phyloP scores from a whole-genome alignment of 2,329 filamentous ascomycete genomes.

The Tolypocladium ovalisporum region DNA sequence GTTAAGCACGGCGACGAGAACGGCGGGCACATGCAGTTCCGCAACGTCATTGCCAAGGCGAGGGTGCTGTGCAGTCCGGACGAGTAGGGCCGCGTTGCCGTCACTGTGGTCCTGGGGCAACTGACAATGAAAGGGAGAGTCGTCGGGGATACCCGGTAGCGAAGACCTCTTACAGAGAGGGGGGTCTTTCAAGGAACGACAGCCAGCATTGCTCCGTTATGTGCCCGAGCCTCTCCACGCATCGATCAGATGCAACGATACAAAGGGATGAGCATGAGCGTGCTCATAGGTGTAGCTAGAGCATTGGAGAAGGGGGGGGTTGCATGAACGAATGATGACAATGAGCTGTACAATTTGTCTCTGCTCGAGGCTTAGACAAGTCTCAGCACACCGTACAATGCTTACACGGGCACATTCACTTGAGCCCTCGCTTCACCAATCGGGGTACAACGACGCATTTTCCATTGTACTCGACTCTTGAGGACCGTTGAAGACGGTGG shows the following conservation, averaged over 20 bases:
- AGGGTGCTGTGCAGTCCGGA: slow-evolving; percentile 48
- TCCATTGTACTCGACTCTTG: neutral
- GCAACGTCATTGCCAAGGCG: slow-evolving; percentile 56
- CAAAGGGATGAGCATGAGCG: neutral
- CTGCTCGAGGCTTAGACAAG: neutral
- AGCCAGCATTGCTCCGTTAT: neutral
- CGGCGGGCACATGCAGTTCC: slow-evolving; percentile 47
- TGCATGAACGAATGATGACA: neutral
- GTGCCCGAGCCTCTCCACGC: too few species aligned
- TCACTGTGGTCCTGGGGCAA: neutral
- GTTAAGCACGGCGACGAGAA: slow-evolving; percentile 55
- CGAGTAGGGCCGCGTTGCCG: slow-evolving; percentile 6
- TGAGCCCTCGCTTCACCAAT: too few species aligned
- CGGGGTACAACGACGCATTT: neutral
- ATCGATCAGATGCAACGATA: neutral
- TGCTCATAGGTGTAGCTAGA: neutral
- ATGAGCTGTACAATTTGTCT: neutral
- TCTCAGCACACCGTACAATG: too few species aligned
- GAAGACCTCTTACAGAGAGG: neutral
- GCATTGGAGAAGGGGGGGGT: neutral
- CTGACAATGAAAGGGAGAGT: neutral
- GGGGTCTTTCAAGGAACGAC: too few species aligned
- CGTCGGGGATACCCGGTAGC: neutral
- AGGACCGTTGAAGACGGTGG: neutral
- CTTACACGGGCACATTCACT: neutral